phyloP scores from a whole-genome alignment of 2,329 filamentous ascomycete species.

The Penicillium hesseltinei region DNA sequence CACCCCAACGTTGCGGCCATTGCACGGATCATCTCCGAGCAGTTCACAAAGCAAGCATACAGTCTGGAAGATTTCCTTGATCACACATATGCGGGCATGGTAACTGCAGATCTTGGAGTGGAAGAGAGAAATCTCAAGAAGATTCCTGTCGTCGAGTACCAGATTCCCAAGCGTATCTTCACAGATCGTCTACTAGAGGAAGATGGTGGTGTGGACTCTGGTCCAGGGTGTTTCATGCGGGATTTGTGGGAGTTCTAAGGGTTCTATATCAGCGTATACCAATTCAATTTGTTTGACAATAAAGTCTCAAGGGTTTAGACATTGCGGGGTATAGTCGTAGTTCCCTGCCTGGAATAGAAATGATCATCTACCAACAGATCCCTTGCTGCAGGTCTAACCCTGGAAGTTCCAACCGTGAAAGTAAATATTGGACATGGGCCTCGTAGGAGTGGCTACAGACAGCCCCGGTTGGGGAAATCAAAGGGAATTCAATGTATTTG shows the following conservation, averaged over 20 bases:
- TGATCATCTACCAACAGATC: background rate
- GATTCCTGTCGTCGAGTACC: slow-evolving; percentile 83
- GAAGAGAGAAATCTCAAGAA: slow-evolving; percentile 76
- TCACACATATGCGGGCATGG: slow-evolving; percentile 74
- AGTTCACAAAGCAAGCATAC: slow-evolving; percentile 94
- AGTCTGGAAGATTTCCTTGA: slow-evolving; percentile 97
- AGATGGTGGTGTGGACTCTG: slow-evolving; percentile 41
- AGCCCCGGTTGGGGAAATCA: too few species aligned
- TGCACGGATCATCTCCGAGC: slow-evolving; percentile 88
- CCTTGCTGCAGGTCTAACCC: background rate
- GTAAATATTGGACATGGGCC: background rate
- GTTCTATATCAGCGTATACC: slow-evolving; percentile 13
- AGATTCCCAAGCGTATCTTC: slow-evolving; percentile 86
- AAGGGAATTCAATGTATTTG: background rate
- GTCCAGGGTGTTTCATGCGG: slow-evolving; percentile 37
- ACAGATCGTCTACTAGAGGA: slow-evolving; percentile 42
- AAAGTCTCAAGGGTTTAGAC: background rate
- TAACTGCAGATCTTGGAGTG: slow-evolving; percentile 71
- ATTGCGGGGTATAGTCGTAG: slow-evolving; percentile 1
- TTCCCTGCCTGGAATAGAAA: background rate
- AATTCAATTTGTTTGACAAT: slow-evolving; percentile 9
- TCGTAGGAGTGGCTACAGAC: background rate
- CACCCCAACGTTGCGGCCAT: slow-evolving; percentile 96
- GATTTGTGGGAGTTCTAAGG: slow-evolving; percentile 40
- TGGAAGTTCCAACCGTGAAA: background rate